Percentiles rank a stretch among this genome's conserved stretches.
phyloP scores from a whole-genome alignment of 2,329 filamentous ascomycete species.

The Chaetomium sp. region DNA sequence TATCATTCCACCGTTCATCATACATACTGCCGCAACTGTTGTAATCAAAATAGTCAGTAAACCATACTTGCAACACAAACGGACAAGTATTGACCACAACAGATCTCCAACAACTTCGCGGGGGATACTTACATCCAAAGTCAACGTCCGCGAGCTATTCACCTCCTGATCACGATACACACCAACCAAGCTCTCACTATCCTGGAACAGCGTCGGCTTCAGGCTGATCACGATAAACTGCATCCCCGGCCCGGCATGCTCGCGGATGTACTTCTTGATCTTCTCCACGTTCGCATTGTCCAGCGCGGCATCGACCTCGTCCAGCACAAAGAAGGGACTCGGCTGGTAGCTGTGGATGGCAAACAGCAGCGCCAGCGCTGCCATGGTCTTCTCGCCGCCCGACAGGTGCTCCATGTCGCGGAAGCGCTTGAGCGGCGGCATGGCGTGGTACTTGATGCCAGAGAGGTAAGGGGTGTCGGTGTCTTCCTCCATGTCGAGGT shows the following conservation, averaged over 20 bases:
- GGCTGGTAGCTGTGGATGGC: slow-evolving; percentile 96
- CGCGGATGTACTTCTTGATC: slow-evolving; percentile 91
- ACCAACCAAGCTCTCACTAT: slow-evolving; percentile 90
- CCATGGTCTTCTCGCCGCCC: slow-evolving; percentile 98
- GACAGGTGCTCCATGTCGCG: slow-evolving; percentile 98
- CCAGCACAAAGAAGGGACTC: slow-evolving; percentile 92
- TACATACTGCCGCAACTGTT: slow-evolving; percentile 6
- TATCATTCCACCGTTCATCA: background rate
- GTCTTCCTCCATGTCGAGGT: slow-evolving; percentile 88
- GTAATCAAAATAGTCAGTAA: slow-evolving; percentile 8
- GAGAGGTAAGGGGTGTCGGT: slow-evolving; percentile 93
- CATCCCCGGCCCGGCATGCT: slow-evolving; percentile 93
- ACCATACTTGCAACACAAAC: background rate
- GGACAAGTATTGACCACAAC: background rate
- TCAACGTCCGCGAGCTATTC: slow-evolving; percentile 86
- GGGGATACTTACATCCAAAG: slow-evolving; percentile 74
- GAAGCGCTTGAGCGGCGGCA: slow-evolving; percentile 97
- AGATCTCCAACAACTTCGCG: background rate
- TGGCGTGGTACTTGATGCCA: slow-evolving; percentile 96
- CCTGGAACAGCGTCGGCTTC: slow-evolving; percentile 92
- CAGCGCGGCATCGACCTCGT: slow-evolving; percentile 96
- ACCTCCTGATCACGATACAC: slow-evolving; percentile 92
- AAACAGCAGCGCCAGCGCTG: slow-evolving; percentile 89
- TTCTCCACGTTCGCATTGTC: slow-evolving; percentile 96
- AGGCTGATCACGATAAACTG: slow-evolving; percentile 98